Base-by-base conservation (phyloP, 805 yeast species). In the Zygoascus ofunaensis region DNA sequence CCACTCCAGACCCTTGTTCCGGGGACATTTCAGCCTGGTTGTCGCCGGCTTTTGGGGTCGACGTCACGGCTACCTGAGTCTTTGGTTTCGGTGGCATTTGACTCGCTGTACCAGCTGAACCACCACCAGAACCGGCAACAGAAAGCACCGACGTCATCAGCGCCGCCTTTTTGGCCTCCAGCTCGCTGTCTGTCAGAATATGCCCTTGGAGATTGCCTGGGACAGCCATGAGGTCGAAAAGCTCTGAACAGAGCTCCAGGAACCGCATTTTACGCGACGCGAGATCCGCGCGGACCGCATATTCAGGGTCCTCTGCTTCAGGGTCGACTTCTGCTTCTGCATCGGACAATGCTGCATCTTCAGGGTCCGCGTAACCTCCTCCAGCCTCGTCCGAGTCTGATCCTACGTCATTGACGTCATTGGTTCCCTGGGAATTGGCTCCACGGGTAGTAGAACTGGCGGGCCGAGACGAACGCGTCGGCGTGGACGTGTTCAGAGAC, bases 181-280 rank as follows among this genome's bases (percentile, higher is more conserved):
- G n/a, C n/a, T n/a, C n/a, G n/a, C n/a, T n/a, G n/a, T n/a, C n/a
- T n/a, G n/a, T n/a, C n/a, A n/a, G n/a, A n/a, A n/a, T n/a, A n/a
- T n/a, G n/a, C n/a, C n/a, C n/a, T n/a, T n/a, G n/a, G n/a, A n/a
- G n/a, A n/a, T n/a, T n/a, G 30, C 30, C 30, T 26, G 36, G 36
- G 33, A 46, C 51, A 34, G 56, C 51, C 34, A 61, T 35, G 24
- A 60, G 34, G 38, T 61, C 64, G 61, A 62, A 62, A 50, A 55
- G 43, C 41, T 62, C 59, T 2, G 54, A 47, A 42, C 66, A 61
- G 36, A 62, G 47, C 40, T 50, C 51, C 46, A 61, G 34, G 46
- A 58, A 62, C 32, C 53, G 45, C 37, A 34, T 51, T 51, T 55
- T 55, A 44, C 49, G 50, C 40, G 43, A 36, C 2, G 22, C 10